Evolutionary conservation across 1,284 basidiomycete species (phyloP).

Genomic region (Irpex sp.): DNA sequence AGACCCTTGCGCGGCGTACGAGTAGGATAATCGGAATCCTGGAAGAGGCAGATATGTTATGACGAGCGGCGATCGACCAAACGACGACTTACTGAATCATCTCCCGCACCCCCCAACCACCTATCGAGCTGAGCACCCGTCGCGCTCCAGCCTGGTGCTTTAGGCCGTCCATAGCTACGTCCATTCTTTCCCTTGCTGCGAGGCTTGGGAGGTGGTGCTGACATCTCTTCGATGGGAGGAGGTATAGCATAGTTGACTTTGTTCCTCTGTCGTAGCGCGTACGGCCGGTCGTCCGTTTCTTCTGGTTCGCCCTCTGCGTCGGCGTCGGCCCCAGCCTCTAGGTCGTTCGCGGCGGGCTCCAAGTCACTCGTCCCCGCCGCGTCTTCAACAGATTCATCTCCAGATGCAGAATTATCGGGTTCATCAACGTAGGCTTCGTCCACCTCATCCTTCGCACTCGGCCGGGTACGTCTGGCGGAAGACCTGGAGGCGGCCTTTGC

Average conservation of each 20-base stretch:
- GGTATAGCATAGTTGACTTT: slow-evolving; percentile 77
- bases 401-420: slow-evolving; percentile 50
- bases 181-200: slow-evolving; percentile 26
- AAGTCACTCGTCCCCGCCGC: slow-evolving; percentile 36
- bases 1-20: slow-evolving; percentile 65
- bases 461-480: slow-evolving; percentile 23
- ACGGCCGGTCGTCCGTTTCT: slow-evolving; percentile 43
- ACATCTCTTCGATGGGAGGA: slow-evolving; percentile 67
- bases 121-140: slow-evolving; percentile 68
- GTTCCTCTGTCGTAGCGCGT: slow-evolving; percentile 58
- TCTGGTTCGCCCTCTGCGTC: slow-evolving; percentile 38
- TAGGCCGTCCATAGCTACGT: slow-evolving; percentile 33
- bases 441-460: slow-evolving; percentile 30
- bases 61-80: slow-evolving; percentile 1
- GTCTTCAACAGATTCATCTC: slow-evolving; percentile 56
- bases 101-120: slow-evolving; percentile 69
- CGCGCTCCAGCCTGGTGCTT: slow-evolving; percentile 70
- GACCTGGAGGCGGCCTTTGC: slow-evolving; percentile 14
- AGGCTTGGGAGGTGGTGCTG: slow-evolving; percentile 39
- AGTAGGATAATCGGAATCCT: slow-evolving; percentile 71
- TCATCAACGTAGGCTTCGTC: slow-evolving; percentile 52
- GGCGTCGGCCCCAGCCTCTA: slow-evolving; percentile 39
- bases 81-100: slow-evolving; percentile 58
- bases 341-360: slow-evolving; percentile 40
- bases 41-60: not conserved